phyloP scores from a whole-genome alignment of 176 grass and related monocot species.

The Poa annua region DNA sequence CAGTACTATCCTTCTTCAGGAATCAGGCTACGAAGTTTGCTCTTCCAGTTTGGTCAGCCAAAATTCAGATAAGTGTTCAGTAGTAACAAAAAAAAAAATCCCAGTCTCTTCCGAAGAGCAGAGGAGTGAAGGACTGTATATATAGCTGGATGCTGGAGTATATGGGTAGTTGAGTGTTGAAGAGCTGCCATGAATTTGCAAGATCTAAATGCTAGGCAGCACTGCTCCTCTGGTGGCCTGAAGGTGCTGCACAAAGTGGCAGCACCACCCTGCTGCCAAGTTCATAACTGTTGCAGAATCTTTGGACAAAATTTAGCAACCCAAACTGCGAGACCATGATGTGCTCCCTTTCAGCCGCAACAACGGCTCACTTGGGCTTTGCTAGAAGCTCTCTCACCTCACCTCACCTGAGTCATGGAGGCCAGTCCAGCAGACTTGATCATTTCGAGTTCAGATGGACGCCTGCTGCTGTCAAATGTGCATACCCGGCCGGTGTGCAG shows the following conservation, averaged over 20 bases:
- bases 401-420: constrained; percentile 12
- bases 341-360: constrained; percentile 13
- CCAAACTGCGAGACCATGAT: neutral
- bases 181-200: constrained; percentile 1
- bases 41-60: neutral
- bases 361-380: neutral
- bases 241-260: constrained; percentile 25
- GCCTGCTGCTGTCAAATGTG: neutral
- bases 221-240: neutral
- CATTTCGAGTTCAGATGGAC: constrained; percentile 22
- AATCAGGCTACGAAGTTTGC: neutral
- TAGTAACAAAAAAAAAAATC: neutral
- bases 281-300: constrained; percentile 33
- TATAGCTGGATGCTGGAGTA: neutral
- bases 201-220: constrained; percentile 6
- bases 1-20: neutral
- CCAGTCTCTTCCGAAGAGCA: neutral
- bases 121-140: neutral
- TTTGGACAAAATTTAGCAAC: constrained; percentile 36
- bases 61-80: neutral
- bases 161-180: constrained; percentile 20
- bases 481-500: neutral
- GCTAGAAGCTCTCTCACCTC: constrained; percentile 16
- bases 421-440: constrained; percentile 7
- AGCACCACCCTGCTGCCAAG: constrained; percentile 8